Conservation (phyloP, 352 stramenopile genomes). For the Phytophthora megakarya region DNA sequence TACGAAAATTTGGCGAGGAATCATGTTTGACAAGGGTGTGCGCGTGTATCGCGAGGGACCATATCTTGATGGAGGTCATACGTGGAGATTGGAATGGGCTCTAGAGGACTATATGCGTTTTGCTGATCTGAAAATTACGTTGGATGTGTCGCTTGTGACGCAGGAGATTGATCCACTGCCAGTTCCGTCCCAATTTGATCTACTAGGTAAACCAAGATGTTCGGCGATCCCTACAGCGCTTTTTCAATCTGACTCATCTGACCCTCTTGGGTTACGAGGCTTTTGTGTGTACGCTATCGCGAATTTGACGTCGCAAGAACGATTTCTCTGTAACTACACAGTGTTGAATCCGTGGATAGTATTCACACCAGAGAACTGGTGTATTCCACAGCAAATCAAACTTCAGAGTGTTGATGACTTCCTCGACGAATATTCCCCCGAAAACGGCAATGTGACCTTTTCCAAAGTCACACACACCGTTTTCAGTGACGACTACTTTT, state of each 20-base stretch:
- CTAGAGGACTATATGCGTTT: slow-evolving; percentile 78
- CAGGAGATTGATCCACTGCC: slow-evolving; percentile 66
- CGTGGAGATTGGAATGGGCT: slow-evolving; percentile 73
- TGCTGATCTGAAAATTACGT: slow-evolving; percentile 64
- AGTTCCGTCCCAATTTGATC: slow-evolving; percentile 58
- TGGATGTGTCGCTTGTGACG: slow-evolving; percentile 59
- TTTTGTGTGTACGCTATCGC: slow-evolving; percentile 70
- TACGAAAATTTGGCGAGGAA: slow-evolving; percentile 51
- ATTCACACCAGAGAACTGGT: slow-evolving; percentile 77
- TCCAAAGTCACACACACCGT: slow-evolving; percentile 68
- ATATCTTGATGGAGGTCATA: slow-evolving; percentile 72
- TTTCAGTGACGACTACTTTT: slow-evolving; percentile 73
- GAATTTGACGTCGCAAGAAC: slow-evolving; percentile 65
- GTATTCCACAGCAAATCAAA: slow-evolving; percentile 52
- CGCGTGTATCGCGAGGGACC: slow-evolving; percentile 70
- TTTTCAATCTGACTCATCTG: slow-evolving; percentile 52
- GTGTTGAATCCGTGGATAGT: slow-evolving; percentile 75
- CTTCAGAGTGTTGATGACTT: slow-evolving; percentile 62
- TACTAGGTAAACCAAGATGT: slow-evolving; percentile 50
- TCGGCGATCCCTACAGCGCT: slow-evolving; percentile 50
- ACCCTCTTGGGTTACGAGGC: slow-evolving; percentile 57
- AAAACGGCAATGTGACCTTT: slow-evolving; percentile 53
- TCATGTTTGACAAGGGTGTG: slow-evolving; percentile 77
- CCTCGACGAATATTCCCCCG: slow-evolving; percentile 54
- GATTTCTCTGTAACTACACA: slow-evolving; percentile 80